Conservation (phyloP, 192 early-diverging fungal genomes). For the Linnemannia exigua region DNA sequence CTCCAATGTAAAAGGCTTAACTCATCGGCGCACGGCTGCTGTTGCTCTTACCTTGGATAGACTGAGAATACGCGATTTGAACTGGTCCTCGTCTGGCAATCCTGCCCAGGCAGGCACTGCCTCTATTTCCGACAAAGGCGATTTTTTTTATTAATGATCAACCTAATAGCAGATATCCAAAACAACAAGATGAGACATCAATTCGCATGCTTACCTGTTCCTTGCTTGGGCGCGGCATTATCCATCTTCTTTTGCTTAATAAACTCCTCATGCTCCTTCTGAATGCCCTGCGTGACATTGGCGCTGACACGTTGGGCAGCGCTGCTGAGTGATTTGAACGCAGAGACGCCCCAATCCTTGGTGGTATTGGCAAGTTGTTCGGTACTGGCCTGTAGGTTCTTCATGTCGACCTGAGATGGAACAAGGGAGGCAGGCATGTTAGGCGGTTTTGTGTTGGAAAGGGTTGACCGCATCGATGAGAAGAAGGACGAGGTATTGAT, state of each 20-base stretch:
- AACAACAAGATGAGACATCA: background rate
- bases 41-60: conserved; percentile 60
- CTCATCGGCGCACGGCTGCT: background rate
- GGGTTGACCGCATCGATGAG: conserved; percentile 44
- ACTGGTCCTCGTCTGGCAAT: conserved; percentile 62
- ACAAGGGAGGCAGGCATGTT: conserved; percentile 4
- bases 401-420: conserved; percentile 35
- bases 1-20: too few species aligned
- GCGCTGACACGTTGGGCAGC: conserved; percentile 45
- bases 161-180: background rate
- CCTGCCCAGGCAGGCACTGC: conserved; percentile 66
- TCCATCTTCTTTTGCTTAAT: conserved; percentile 62
- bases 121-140: conserved; percentile 43
- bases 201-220: conserved; percentile 45
- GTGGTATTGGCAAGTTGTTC: conserved; percentile 50
- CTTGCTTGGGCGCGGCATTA: conserved; percentile 50
- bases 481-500: conserved; percentile 49
- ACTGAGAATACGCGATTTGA: conserved; percentile 64
- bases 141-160: background rate
- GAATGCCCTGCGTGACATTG: conserved; percentile 58
- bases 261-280: conserved; percentile 64
- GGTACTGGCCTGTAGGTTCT: conserved; percentile 40
- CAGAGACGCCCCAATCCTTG: conserved; percentile 52
- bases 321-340: conserved; percentile 46
- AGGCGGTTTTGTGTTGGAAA: conserved; percentile 31